Conservation (phyloP, 176 grass and related monocot genomes). For the Triticum monococcum region DNA sequence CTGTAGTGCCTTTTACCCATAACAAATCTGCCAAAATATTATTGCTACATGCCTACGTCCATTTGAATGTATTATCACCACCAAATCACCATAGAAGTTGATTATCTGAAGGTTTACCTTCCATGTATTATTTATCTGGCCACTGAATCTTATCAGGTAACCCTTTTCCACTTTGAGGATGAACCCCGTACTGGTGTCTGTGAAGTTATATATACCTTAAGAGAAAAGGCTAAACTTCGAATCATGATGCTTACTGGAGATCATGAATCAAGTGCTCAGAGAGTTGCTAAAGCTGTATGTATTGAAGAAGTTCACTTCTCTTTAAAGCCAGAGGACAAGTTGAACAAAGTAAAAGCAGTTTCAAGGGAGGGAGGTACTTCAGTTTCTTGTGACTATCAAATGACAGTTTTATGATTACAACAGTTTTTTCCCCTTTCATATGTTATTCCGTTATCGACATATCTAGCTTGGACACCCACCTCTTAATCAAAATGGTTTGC, state of each 20-base stretch:
- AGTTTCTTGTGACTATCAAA: background rate
- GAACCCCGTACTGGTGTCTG: slow-evolving; percentile 66
- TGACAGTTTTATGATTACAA: slow-evolving; percentile 18
- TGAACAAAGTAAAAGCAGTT: slow-evolving; percentile 89
- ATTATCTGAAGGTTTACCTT: background rate
- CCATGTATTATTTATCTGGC: background rate
- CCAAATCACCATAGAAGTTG: background rate
- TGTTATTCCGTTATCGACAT: background rate
- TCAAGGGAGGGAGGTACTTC: slow-evolving; percentile 78
- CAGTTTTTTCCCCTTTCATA: background rate
- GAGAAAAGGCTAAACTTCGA: slow-evolving; percentile 75
- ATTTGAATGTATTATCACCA: background rate
- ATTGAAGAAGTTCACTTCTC: slow-evolving; percentile 75
- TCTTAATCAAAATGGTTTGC: background rate
- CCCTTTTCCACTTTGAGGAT: slow-evolving; percentile 98
- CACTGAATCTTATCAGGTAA: slow-evolving; percentile 50
- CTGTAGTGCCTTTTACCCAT: slow-evolving; percentile 11
- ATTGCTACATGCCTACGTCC: background rate
- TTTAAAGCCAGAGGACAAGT: slow-evolving; percentile 95
- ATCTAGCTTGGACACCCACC: background rate
- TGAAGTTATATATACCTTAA: slow-evolving; percentile 92
- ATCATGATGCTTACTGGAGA: slow-evolving; percentile 99
- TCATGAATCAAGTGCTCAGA: slow-evolving; percentile 84
- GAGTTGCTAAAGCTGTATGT: slow-evolving; percentile 92
- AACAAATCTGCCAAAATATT: background rate